Conservation (phyloP, 768 basidiomycete genomes). For the Lentinula raphanica region DNA sequence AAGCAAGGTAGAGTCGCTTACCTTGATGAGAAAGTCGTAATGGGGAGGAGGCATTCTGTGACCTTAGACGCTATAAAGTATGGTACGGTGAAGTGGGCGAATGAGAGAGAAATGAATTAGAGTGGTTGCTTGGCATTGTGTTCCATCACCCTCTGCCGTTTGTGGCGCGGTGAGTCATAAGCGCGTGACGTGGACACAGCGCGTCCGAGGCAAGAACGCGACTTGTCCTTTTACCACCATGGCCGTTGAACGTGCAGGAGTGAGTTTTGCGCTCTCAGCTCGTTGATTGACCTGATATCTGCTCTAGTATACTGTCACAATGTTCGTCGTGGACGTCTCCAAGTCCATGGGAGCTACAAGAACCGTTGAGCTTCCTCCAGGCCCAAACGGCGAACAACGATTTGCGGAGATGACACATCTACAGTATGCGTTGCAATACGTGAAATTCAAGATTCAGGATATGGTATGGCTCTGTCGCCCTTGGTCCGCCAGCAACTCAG, state of each 20-base stretch:
- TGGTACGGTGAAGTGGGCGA: not conserved
- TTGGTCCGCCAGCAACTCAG: not conserved
- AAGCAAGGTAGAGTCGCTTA: conserved; percentile 23
- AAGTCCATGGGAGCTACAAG: conserved; percentile 73
- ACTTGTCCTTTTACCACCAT: conserved; percentile 31
- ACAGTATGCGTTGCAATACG: conserved; percentile 79
- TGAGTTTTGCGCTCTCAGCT: conserved; percentile 28
- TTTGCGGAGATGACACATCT: conserved; percentile 68
- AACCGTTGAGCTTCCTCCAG: conserved; percentile 50
- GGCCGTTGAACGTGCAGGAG: conserved; percentile 78
- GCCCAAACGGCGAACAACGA: conserved; percentile 44
- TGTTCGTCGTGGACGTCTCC: conserved; percentile 88
- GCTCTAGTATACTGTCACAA: conserved; percentile 72
- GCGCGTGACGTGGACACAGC: not conserved
- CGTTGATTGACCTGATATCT: conserved; percentile 12
- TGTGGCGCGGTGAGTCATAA: not conserved
- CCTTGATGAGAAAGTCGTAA: conserved; percentile 97
- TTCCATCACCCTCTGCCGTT: not conserved
- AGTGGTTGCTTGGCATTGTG: not conserved
- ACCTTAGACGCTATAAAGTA: not conserved
- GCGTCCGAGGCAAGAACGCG: not conserved
- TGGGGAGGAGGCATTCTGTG: conserved; percentile 77
- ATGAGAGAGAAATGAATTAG: not conserved
- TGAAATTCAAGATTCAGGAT: conserved; percentile 86
- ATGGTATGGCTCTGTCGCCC: conserved; percentile 58